Evolutionary conservation across 2,329 filamentous ascomycete species (phyloP).

Genomic region (Xylaria sp.): DNA sequence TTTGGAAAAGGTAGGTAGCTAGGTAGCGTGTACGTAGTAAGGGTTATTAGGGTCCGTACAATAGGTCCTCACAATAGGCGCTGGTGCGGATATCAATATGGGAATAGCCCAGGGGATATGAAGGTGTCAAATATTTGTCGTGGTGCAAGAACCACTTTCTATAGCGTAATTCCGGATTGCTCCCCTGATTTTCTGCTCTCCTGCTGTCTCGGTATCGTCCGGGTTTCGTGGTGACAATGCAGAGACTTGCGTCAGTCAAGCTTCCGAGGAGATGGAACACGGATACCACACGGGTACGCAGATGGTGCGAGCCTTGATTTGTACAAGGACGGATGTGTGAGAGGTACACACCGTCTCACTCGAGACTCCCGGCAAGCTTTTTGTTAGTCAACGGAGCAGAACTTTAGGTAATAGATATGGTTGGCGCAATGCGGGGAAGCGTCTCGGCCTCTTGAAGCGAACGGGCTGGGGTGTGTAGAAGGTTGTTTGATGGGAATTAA

Average conservation of each 20-base stretch:
- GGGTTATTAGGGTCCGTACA: not conserved
- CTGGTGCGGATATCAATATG: conserved; percentile 13
- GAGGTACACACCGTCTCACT: conserved; percentile 36
- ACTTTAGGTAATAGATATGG: conserved; percentile 60
- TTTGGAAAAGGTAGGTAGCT: conserved; percentile 9
- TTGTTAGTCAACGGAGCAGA: conserved; percentile 59
- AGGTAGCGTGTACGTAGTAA: not conserved
- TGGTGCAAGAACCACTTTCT: conserved; percentile 45
- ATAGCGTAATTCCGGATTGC: conserved; percentile 44
- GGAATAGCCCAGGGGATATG: conserved; percentile 18
- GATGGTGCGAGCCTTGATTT: conserved; percentile 25
- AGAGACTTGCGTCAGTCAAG: conserved; percentile 5
- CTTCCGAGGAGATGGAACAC: conserved; percentile 21
- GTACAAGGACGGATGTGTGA: not conserved
- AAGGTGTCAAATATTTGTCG: conserved; percentile 17
- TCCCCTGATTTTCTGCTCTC: not conserved
- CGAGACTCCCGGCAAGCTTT: conserved; percentile 44
- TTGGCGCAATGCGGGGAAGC: conserved; percentile 57
- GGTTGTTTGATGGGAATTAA: conserved; percentile 24
- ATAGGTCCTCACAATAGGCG: not conserved
- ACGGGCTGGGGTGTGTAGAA: conserved; percentile 3
- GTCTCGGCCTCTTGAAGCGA: conserved; percentile 44
- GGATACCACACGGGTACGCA: conserved; percentile 4
- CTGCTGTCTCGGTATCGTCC: not conserved
- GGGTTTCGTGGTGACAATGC: conserved; percentile 32